A percentile compares a stretch with the other conserved stretches of the same genome.
These are phyloP conservation scores for Rhexocercosporidium sp. DNA, from an alignment of 2,329 filamentous ascomycete species.

Conservation along the genomic window DNA sequence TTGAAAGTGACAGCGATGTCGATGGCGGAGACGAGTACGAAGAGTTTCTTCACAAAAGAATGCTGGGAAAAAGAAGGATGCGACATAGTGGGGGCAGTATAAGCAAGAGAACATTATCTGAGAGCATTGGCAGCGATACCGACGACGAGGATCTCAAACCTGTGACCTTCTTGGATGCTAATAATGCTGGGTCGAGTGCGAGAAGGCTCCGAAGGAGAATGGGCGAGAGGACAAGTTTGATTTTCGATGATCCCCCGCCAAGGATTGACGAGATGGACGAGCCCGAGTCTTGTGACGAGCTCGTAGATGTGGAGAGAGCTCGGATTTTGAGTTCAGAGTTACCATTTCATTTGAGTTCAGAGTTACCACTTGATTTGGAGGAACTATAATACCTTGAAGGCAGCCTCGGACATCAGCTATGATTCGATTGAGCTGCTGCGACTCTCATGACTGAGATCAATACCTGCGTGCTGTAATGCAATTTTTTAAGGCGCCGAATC, in stretches of 20 bases:
- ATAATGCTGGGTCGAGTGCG: conserved; percentile 38
- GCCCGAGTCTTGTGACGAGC: neutral
- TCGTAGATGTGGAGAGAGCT: neutral
- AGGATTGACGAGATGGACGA: neutral
- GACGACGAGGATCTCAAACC: conserved; percentile 42
- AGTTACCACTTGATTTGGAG: neutral
- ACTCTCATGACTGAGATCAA: no score
- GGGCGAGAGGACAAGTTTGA: neutral
- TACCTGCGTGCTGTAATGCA: no score
- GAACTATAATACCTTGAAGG: no score
- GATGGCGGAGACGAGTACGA: neutral
- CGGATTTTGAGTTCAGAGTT: neutral
- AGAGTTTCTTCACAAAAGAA: neutral
- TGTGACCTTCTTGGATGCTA: conserved; percentile 31
- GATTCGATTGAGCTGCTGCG: no score
- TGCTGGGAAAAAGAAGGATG: conserved; percentile 17
- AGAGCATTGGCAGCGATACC: conserved; percentile 42
- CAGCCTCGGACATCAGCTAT: no score
- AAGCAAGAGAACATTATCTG: conserved; percentile 39
- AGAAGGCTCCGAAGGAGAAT: neutral
- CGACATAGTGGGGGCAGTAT: conserved; percentile 37
- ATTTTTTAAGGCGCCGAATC: no score
- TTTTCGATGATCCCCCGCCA: neutral
- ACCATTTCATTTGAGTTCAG: neutral
- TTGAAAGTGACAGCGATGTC: neutral